Conservation (phyloP, 192 early-diverging fungal species). For the Jimgerdemannia flammicorona region DNA sequence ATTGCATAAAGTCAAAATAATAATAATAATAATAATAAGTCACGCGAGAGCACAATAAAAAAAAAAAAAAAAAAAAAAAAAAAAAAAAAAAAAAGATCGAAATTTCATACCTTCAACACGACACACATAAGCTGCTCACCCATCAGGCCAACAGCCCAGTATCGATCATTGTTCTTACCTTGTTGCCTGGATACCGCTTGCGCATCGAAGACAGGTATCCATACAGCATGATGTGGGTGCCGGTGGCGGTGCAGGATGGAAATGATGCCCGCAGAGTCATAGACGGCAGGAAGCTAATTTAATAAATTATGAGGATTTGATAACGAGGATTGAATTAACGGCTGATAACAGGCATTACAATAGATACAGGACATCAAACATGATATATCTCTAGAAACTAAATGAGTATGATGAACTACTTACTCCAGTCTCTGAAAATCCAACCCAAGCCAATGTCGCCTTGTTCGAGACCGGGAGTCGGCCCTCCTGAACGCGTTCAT, state of each 20-base stretch:
- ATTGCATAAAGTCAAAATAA: constrained; percentile 8
- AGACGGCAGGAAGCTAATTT: constrained; percentile 61
- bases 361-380: neutral
- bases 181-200: constrained; percentile 25
- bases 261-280: constrained; percentile 78
- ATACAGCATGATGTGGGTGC: constrained; percentile 58
- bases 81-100: neutral
- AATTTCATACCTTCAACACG: constrained; percentile 55
- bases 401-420: neutral
- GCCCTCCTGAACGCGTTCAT: constrained; percentile 52
- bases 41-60: neutral
- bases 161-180: constrained; percentile 44
- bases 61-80: constrained; percentile 4
- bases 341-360: constrained; percentile 7
- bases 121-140: constrained; percentile 69
- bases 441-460: constrained; percentile 71
- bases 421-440: constrained; percentile 78
- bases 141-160: constrained; percentile 86
- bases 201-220: constrained; percentile 84
- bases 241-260: constrained; percentile 67
- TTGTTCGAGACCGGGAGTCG: constrained; percentile 59
- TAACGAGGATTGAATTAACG: neutral
- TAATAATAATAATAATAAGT: neutral
- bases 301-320: too few relatives aligned
- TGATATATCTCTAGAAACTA: too few relatives aligned